Evolutionary conservation across 2,329 filamentous ascomycete genomes (phyloP).

Genomic region (Cladosporium sp.): DNA sequence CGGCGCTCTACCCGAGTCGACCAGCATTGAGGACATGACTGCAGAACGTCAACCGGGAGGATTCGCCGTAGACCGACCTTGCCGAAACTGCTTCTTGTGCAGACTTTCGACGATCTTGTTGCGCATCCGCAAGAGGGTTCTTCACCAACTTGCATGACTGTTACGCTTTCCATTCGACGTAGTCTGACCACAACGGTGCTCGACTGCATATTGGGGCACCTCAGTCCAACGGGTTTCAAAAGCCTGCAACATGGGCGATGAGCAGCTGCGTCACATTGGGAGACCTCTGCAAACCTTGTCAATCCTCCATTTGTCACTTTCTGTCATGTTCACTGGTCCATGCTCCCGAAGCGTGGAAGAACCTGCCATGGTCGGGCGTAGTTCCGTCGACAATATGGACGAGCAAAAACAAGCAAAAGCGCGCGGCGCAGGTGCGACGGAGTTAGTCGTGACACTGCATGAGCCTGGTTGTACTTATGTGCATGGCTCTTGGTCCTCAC

Average conservation of each 20-base stretch:
- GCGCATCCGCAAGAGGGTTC: neutral
- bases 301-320: neutral
- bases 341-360: neutral
- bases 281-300: neutral
- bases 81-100: neutral
- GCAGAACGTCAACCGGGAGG: neutral
- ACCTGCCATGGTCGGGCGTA: neutral
- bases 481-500: no score
- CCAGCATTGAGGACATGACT: neutral
- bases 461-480: no score
- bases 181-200: neutral
- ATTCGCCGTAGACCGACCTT: neutral
- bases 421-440: neutral
- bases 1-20: no score
- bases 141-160: neutral
- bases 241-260: neutral
- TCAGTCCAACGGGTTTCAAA: neutral
- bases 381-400: neutral
- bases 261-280: neutral
- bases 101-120: neutral
- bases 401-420: neutral
- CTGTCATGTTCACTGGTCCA: neutral
- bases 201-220: neutral
- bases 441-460: no score
- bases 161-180: neutral